Evolutionary conservation across 768 basidiomycete genomes (phyloP), one percentile per base, ranked within the genome.

Genomic region (Termitomyces sp.): DNA sequence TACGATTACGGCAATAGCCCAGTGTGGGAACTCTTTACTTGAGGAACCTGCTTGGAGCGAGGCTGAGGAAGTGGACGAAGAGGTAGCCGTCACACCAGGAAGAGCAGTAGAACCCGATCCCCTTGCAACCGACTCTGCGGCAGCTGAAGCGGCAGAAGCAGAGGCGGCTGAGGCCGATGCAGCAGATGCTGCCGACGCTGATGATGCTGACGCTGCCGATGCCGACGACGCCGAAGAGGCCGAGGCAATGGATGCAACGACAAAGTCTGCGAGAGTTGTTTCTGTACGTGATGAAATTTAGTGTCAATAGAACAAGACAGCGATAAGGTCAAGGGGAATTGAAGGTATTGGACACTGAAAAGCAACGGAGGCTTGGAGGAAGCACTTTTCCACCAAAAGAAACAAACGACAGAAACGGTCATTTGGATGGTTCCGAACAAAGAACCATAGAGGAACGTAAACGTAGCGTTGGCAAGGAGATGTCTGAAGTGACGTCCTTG

Each of bases 1-100:
- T 47, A 87, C 87, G 52, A 94, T 90, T 61, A 94, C 87, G 52
- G 94, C 91, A 64, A 95, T 95, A 10, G 90, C 94, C 93, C 91
- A 94, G 66, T 83, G 83, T 9, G 91, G 93, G 67, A 94, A 94
- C 37, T 75, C 63, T 15, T 77, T 66, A 55, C 60, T 66, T 50
- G 64, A 61, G 30, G 55, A 55, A 17, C 65, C 58, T 50, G 66
- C 62, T 67, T 88, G 89, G 21, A 89, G 75, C 59, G 56, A 73
- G 50, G 73, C 81, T 50, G 72, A 59, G 33, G 63, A 54, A 47
- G 60, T 50, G 15, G 64, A 19, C 15, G 61, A 54, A 21, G 61
- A 55, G 33, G 58, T 31, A 17, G 63, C 33, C 3, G 55, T 52
- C 35, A 26, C 60, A 11, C 3, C 10, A 11, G 38, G 14, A 6